Evolutionary conservation across 345 rosid species (phyloP).

Genomic region (Draba incana): DNA sequence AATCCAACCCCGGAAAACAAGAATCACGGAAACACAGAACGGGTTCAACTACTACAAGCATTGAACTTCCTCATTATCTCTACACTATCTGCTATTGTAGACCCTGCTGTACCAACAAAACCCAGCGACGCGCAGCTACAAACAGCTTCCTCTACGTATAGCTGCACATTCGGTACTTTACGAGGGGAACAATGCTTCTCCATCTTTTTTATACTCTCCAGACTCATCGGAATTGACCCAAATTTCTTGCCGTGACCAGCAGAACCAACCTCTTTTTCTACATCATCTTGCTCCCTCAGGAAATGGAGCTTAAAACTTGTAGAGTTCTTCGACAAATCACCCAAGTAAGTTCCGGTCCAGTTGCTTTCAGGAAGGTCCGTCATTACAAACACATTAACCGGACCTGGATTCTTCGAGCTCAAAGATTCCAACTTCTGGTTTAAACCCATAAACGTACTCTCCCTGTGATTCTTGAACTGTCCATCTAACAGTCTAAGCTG

Average conservation of each 20-base stretch:
- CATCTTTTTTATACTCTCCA: conserved; percentile 37
- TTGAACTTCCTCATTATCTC: conserved; percentile 70
- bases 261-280: conserved; percentile 51
- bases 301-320: conserved; percentile 59
- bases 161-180: conserved; percentile 55
- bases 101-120: conserved; percentile 88
- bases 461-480: conserved; percentile 92
- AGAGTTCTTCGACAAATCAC: conserved; percentile 61
- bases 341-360: conserved; percentile 83
- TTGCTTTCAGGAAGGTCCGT: conserved; percentile 86
- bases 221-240: conserved; percentile 45
- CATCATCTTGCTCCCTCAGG: conserved; percentile 56
- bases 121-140: conserved; percentile 98
- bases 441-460: conserved; percentile 61
- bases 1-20: too few species aligned
- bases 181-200: conserved; percentile 51
- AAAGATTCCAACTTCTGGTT: conserved; percentile 68
- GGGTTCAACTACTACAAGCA: conserved; percentile 47
- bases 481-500: conserved; percentile 95
- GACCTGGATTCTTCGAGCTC: conserved; percentile 41
- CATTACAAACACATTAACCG: conserved; percentile 72
- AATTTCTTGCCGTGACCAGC: conserved; percentile 57
- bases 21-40: neutral
- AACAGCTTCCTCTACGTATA: conserved; percentile 77
- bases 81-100: conserved; percentile 84